Conservation (phyloP, 768 basidiomycete genomes). For the Rhizopogon rudus region DNA sequence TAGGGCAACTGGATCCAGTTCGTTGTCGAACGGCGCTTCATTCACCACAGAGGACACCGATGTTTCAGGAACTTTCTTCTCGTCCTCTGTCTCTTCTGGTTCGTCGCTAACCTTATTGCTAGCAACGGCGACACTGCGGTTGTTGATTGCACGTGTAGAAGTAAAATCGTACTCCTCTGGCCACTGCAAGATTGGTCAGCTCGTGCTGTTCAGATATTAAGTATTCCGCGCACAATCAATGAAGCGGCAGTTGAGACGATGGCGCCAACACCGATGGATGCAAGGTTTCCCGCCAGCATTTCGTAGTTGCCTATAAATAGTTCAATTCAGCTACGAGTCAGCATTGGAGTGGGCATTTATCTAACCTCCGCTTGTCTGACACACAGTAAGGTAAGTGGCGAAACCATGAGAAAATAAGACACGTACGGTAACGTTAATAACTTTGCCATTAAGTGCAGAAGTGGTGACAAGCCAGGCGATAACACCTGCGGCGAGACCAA, state of each 20-base stretch:
- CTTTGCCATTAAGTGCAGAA: conserved; percentile 58
- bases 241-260: conserved; percentile 68
- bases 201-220: background rate
- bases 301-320: conserved; percentile 38
- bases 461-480: conserved; percentile 87
- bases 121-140: background rate
- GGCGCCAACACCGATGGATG: conserved; percentile 75
- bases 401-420: background rate
- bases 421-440: conserved; percentile 65
- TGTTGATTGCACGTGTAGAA: conserved; percentile 73
- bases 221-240: conserved; percentile 43
- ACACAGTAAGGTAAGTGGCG: background rate
- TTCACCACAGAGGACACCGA: conserved; percentile 34
- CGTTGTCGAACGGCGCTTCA: conserved; percentile 37
- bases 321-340: background rate
- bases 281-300: conserved; percentile 91
- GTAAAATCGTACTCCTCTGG: conserved; percentile 84
- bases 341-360: conserved; percentile 17
- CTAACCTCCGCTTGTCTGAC: conserved; percentile 47
- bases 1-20: conserved; percentile 61
- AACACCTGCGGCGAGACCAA: conserved; percentile 66
- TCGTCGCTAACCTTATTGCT: conserved; percentile 11
- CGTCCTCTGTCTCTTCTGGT: conserved; percentile 25
- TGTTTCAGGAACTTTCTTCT: conserved; percentile 31
- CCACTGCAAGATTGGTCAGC: conserved; percentile 36